Percentiles rank a stretch among this genome's conserved stretches.
Evolutionary conservation across 2,329 filamentous ascomycete species (phyloP).

Genomic region (Scedosporium minutisporum): DNA sequence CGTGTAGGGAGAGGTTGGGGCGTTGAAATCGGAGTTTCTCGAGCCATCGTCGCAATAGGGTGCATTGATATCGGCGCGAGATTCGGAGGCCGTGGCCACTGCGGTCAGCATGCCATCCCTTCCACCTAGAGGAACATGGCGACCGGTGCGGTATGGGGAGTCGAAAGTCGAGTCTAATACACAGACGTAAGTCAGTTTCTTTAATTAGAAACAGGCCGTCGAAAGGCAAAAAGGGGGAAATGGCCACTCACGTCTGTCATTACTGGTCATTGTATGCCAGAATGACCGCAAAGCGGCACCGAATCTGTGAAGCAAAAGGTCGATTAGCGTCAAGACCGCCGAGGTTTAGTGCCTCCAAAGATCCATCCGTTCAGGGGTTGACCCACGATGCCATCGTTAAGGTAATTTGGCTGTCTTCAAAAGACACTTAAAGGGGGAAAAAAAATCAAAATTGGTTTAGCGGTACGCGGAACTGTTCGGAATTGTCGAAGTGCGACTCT

Average conservation of each 20-base stretch:
- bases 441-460: background rate
- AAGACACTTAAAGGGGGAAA: background rate
- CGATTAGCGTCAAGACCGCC: background rate
- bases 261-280: constrained; percentile 83
- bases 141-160: constrained; percentile 83
- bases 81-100: constrained; percentile 82
- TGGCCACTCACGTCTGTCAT: constrained; percentile 52
- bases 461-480: background rate
- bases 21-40: constrained; percentile 28
- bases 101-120: constrained; percentile 77
- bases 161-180: constrained; percentile 76
- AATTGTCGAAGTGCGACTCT: background rate
- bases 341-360: background rate
- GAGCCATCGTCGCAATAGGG: constrained; percentile 48
- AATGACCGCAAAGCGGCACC: constrained; percentile 73
- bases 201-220: background rate
- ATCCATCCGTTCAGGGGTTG: background rate
- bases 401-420: background rate
- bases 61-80: constrained; percentile 70
- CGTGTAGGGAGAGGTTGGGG: constrained; percentile 24
- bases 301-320: constrained; percentile 35
- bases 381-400: background rate
- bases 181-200: background rate
- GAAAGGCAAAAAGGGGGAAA: constrained; percentile 1
- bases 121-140: constrained; percentile 80